Evolutionary conservation across 2,329 filamentous ascomycete genomes (phyloP), one percentile per base, ranked within the genome.

Genomic region (Ophiognomonia clavigignenti-juglandacearum): DNA sequence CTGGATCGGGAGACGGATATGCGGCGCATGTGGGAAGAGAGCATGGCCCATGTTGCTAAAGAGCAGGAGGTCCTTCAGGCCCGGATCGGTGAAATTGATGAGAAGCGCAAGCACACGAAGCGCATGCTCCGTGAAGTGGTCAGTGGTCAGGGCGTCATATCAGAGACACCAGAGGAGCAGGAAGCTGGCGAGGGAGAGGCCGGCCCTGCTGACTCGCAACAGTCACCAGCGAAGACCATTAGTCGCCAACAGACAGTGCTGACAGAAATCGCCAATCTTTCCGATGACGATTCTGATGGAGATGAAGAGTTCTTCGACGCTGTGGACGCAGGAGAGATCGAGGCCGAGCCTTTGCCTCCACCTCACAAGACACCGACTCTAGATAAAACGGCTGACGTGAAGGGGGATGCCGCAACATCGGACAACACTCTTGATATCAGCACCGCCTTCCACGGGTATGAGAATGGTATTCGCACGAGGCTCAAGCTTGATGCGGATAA

Each of bases 261-360:
- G 35, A 82, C 82, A 24, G 79, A 87, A 55, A 77, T 92, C 37
- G 81, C 83, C 40, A 82, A 85, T 49, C 66, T 93, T 23, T 93
- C 88, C 0, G 90, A 92, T 45, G 88, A 83, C 1, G 85, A 91
- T 48, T 86, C 89, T 4, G 86, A 87, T 27, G 85, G 86, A 24
- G 89, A 89, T 39, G 86, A 96, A 43, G 92, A 97, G 62, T 98
- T 98, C 64, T 98, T 97, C 57, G 93, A 98, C 67, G 93, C 93
- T 8, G 85, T 98, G 6, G 93, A 95, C 64, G 88, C 91, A 35
- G 93, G 93, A 13, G 87, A 93, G 59, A 88, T 97, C 14, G 85
- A 95, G 56, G 82, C 95, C 4, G 81, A 84, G 48, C 65, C 72
- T n/a, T 74, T 88, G 68, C 81, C 85, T 5, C 67, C 72, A n/a